Percentiles rank a stretch among this genome's conserved stretches.
These are phyloP conservation scores for Xylaria intraflava DNA, from an alignment of 495 filamentous ascomycete species.

Conservation along the genomic window DNA sequence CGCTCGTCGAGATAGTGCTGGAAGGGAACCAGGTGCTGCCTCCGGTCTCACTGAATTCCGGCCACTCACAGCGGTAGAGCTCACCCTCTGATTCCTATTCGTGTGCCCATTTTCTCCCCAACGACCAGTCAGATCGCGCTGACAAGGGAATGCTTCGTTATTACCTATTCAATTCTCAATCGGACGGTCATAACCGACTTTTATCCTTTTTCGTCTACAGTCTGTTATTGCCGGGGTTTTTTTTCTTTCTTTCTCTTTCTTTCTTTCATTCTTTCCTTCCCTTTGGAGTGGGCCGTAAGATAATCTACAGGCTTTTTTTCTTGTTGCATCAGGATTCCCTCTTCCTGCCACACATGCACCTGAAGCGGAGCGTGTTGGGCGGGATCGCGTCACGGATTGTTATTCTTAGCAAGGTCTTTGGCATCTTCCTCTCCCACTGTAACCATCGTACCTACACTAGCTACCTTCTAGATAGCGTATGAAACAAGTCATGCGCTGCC, in stretches of 20 bases:
- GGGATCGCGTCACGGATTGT: neutral
- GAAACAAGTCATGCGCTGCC: neutral
- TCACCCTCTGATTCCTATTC: neutral
- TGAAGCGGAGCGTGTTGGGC: neutral
- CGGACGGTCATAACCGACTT: constrained; percentile 13
- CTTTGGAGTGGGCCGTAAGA: too few species aligned
- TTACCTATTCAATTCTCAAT: neutral
- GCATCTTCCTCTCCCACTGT: neutral
- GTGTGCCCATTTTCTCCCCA: neutral
- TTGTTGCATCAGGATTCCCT: neutral
- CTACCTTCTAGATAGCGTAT: constrained; percentile 1
- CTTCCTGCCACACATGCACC: neutral
- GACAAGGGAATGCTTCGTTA: neutral
- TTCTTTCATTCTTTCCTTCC: neutral
- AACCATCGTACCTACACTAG: too few species aligned
- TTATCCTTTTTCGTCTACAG: too few species aligned
- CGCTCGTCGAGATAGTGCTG: too few species aligned
- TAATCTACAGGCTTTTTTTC: too few species aligned
- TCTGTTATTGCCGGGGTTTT: too few species aligned
- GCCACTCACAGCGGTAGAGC: constrained; percentile 2
- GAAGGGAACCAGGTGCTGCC: neutral
- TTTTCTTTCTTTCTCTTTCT: neutral
- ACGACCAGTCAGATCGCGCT: constrained; percentile 8
- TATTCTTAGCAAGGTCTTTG: constrained; percentile 3
- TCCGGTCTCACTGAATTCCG: constrained; percentile 5